Evolutionary conservation across 2,329 filamentous ascomycete species (phyloP), one percentile per base, ranked within the genome.

Genomic region (Elsinoe perseae): DNA sequence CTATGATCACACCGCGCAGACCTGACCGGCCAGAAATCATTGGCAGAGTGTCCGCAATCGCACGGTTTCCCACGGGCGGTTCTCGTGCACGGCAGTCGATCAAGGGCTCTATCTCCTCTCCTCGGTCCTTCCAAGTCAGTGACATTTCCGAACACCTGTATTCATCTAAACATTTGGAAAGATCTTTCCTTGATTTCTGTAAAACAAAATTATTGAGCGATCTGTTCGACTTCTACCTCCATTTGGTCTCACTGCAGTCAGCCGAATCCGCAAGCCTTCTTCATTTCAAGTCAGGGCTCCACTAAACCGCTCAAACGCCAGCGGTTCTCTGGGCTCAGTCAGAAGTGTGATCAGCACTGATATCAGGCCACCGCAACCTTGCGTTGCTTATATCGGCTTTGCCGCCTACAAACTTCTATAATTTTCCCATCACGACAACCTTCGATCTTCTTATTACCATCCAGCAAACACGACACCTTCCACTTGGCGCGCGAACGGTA

Each of bases 301-400:
- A 44, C 40, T 44, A 23, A 44, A 38, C 30, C 16, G 28, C 32
- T 20, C 18, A 34, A 32, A 20, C 18, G 20, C 28, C 48, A 36
- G 27, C 27, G 30, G 18, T 23, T 20, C 30, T 36, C 18, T 25
- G 44, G 16, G 21, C 48, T 20, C 48, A 32, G 32, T 16, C 43
- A 25, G 23, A 30, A 38, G 20, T 25, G 25, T 25, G 25, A 38
- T 52, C 48, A 52, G 48, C 48, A 23, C 32, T 36, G 48, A 20
- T 16, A 52, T 54, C 36, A 54, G 52, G 52, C 52, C 52, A 54
- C 52, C 27, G n/a, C 30, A 44, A 54, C 34, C 30, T 25, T 54
- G 52, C 43, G 14, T 32, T 27, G 52, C 52, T 54, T 54, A 54
- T 54, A 54, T 54, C 52, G 52, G 52, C 38, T 36, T 28, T 34